phyloP scores from a whole-genome alignment of 257 asterid genomes.

The Rehmannia glutinosa region DNA sequence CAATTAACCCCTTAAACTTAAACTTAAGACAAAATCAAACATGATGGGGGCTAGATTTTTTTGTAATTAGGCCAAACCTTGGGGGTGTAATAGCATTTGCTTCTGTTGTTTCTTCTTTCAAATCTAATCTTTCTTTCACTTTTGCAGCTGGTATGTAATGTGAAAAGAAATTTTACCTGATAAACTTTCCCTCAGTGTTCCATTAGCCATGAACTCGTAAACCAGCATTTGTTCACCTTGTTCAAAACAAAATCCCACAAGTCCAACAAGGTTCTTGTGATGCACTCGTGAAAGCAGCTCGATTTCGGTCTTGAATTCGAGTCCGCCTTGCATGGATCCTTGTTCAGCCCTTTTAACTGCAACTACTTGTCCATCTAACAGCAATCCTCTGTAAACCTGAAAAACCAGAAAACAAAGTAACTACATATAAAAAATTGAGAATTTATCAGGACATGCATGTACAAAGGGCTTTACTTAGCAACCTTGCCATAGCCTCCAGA shows the following conservation, averaged over 20 bases:
- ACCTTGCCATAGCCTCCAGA: constrained; percentile 99
- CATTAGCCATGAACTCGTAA: constrained; percentile 82
- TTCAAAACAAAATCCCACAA: constrained; percentile 90
- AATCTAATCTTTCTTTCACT: too few species aligned
- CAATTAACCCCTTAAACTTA: too few species aligned
- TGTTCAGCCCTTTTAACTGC: constrained; percentile 85
- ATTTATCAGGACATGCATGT: too few species aligned
- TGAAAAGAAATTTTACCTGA: constrained; percentile 64
- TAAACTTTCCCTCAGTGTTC: constrained; percentile 71
- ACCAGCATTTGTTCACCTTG: constrained; percentile 92
- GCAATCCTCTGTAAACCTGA: constrained; percentile 81
- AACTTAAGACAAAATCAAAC: too few species aligned
- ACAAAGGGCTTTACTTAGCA: too few species aligned
- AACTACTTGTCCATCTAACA: constrained; percentile 58
- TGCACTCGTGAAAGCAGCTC: constrained; percentile 94
- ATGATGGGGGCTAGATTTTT: too few species aligned
- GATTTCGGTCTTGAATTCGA: constrained; percentile 90
- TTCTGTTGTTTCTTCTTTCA: too few species aligned
- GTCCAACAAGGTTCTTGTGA: constrained; percentile 90
- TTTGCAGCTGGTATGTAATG: too few species aligned
- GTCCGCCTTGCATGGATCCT: constrained; percentile 87
- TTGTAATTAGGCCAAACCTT: too few species aligned
- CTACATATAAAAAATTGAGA: too few species aligned
- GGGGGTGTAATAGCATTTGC: too few species aligned
- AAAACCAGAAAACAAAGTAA: constrained; percentile 8